Conservation (phyloP, 2,329 filamentous ascomycete species). For the Penicillium corylophilum region DNA sequence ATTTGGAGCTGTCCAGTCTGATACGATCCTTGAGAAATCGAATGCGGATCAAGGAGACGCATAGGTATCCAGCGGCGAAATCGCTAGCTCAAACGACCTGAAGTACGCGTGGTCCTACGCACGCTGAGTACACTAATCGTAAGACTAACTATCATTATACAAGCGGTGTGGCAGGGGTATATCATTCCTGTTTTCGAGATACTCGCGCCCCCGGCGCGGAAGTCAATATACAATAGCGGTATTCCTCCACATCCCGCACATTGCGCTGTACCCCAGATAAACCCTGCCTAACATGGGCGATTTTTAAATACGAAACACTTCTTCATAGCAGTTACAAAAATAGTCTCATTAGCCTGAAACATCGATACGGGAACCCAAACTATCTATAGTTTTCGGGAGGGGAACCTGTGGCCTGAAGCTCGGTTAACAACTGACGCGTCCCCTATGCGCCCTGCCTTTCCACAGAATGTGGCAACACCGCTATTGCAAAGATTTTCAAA, state of each 20-base stretch:
- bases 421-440: conserved; percentile 20
- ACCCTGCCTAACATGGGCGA: neutral
- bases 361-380: conserved; percentile 8
- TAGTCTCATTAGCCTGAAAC: conserved; percentile 12
- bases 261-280: neutral
- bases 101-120: neutral
- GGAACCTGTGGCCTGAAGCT: conserved; percentile 8
- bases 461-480: neutral
- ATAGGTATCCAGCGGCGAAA: neutral
- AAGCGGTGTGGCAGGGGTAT: neutral
- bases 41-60: conserved; percentile 1
- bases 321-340: neutral
- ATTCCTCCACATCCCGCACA: neutral
- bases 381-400: conserved; percentile 19
- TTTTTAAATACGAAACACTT: neutral
- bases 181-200: neutral
- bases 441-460: neutral
- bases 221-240: neutral
- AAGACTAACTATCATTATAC: neutral
- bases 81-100: neutral
- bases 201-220: neutral
- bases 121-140: neutral
- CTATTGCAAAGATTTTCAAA: neutral
- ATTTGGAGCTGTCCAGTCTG: conserved; percentile 1
- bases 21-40: neutral